Percentiles rank a stretch among this genome's conserved stretches.
Evolutionary conservation across 495 filamentous ascomycete species (phyloP).

Genomic region (Penicillium taxi): DNA sequence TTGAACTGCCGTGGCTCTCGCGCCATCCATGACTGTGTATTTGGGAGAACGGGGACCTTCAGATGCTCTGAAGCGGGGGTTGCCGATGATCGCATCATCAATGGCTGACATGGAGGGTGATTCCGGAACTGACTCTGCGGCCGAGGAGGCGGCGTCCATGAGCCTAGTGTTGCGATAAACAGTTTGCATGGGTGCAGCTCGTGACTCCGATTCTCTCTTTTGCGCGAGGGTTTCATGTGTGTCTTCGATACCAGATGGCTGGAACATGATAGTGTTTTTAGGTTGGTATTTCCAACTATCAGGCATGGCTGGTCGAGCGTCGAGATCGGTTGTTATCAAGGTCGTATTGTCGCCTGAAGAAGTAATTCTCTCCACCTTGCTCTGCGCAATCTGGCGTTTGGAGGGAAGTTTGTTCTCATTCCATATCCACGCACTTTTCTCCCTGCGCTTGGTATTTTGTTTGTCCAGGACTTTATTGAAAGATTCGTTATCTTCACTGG

Average conservation of each 20-base stretch:
- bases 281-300: conserved; percentile 67
- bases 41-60: too few relatives aligned
- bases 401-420: conserved; percentile 80
- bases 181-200: conserved; percentile 67
- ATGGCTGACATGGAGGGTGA: conserved; percentile 83
- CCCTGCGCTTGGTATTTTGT: conserved; percentile 73
- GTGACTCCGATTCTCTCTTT: conserved; percentile 58
- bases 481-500: conserved; percentile 92
- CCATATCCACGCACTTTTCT: conserved; percentile 85
- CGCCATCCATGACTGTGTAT: too few relatives aligned
- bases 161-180: conserved; percentile 79
- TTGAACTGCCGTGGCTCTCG: conserved; percentile 39
- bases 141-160: conserved; percentile 21
- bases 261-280: conserved; percentile 84
- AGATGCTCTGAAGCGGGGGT: conserved; percentile 52
- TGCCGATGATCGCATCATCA: conserved; percentile 77
- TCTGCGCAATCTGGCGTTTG: conserved; percentile 74
- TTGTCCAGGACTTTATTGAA: conserved; percentile 90
- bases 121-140: conserved; percentile 44
- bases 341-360: conserved; percentile 39
- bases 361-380: conserved; percentile 54
- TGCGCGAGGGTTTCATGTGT: conserved; percentile 56
- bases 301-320: conserved; percentile 68
- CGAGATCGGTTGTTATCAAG: conserved; percentile 38
- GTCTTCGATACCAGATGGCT: conserved; percentile 61